phyloP scores from a whole-genome alignment of 441 rosid species.

The Euphorbia schlechtendalii region DNA sequence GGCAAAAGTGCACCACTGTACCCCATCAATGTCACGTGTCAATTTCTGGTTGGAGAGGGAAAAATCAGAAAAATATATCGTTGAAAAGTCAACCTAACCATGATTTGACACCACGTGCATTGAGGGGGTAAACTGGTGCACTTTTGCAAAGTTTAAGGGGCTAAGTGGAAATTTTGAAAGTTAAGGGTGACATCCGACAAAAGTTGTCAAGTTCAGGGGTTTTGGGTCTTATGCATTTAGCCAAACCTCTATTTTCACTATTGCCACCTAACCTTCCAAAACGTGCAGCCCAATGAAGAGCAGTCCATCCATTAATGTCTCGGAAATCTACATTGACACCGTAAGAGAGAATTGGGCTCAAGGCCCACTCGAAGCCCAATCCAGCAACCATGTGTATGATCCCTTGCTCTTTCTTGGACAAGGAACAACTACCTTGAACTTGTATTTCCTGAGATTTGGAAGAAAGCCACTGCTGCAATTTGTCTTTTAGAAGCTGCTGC shows the following conservation, averaged over 20 bases:
- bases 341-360: conserved; percentile 54
- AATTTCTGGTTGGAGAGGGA: too few species aligned
- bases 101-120: too few species aligned
- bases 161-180: too few species aligned
- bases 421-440: conserved; percentile 35
- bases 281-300: conserved; percentile 96
- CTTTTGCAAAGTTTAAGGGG: too few species aligned
- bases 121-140: too few species aligned
- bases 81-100: too few species aligned
- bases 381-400: conserved; percentile 84
- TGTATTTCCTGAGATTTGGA: conserved; percentile 37
- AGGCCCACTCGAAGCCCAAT: conserved; percentile 89
- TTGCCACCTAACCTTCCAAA: conserved; percentile 63
- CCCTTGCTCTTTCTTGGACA: conserved; percentile 89
- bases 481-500: conserved; percentile 79
- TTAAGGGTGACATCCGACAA: too few species aligned
- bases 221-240: too few species aligned
- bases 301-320: conserved; percentile 84
- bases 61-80: too few species aligned
- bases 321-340: conserved; percentile 74
- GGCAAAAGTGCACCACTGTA: too few species aligned
- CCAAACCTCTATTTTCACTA: neutral
- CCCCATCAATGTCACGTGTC: too few species aligned
- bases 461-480: conserved; percentile 66
- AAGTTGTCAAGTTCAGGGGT: too few species aligned